Evolutionary conservation across 2,329 filamentous ascomycete genomes (phyloP).

Genomic region (Lachnellula occidentalis): DNA sequence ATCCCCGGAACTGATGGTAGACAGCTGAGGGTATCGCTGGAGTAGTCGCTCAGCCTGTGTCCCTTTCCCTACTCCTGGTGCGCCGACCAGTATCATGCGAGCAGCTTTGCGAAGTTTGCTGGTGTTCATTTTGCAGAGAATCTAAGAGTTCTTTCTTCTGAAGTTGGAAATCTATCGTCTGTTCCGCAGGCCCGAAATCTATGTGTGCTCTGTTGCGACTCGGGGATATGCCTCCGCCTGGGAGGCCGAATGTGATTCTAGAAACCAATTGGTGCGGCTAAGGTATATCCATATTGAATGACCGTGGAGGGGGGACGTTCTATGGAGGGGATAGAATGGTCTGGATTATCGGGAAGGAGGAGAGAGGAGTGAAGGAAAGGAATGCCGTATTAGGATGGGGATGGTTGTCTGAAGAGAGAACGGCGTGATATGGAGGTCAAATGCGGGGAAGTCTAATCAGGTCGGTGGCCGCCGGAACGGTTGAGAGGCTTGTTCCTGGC

Average conservation of each 20-base stretch:
- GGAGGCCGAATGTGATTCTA: conserved; percentile 10
- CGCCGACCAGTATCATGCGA: conserved; percentile 88
- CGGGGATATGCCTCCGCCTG: conserved; percentile 16
- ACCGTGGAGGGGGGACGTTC: neutral
- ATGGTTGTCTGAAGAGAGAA: neutral
- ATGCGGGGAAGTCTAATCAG: too few species aligned
- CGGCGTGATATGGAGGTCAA: neutral
- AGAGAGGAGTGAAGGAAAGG: neutral
- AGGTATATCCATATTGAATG: conserved; percentile 24
- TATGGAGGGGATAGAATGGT: neutral
- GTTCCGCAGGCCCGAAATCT: conserved; percentile 13
- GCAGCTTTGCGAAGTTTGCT: conserved; percentile 75
- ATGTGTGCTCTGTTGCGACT: neutral
- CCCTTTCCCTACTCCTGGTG: conserved; percentile 87
- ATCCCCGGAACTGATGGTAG: conserved; percentile 90
- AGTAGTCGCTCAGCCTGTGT: conserved; percentile 91
- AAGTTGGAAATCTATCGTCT: neutral
- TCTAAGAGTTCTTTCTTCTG: neutral
- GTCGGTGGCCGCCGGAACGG: too few species aligned
- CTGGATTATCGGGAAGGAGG: neutral
- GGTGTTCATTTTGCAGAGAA: conserved; percentile 16
- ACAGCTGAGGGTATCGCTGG: conserved; percentile 78
- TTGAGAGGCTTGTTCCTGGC: too few species aligned
- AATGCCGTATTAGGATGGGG: neutral
- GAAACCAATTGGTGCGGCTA: conserved; percentile 7